Percentiles rank a stretch among this genome's conserved stretches.
These are phyloP conservation scores for Saturnispora ahearnii DNA, from an alignment of 805 yeast genomes.

Conservation along the genomic window DNA sequence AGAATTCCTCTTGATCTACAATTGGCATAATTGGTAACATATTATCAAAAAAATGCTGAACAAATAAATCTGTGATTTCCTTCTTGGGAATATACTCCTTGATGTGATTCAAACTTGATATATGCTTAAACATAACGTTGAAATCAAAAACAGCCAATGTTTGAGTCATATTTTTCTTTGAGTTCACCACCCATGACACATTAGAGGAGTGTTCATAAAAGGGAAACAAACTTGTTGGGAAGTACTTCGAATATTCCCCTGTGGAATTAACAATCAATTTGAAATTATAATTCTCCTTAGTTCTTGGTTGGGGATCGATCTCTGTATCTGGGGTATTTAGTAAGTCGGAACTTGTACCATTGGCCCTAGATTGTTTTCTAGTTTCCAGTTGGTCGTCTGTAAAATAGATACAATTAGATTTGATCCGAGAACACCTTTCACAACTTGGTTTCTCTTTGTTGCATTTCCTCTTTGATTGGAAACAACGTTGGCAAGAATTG, in stretches of 20 bases:
- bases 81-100: conserved; percentile 11
- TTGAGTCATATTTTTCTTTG: conserved; percentile 5
- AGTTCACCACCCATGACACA: conserved; percentile 13
- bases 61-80: conserved; percentile 11
- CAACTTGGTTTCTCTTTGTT: conserved; percentile 13
- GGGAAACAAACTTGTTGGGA: conserved; percentile 17
- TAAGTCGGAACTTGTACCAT: neutral
- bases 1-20: conserved; percentile 17
- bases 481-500: conserved; percentile 17
- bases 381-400: conserved; percentile 11
- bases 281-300: conserved; percentile 16
- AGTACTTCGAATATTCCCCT: conserved; percentile 20
- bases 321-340: conserved; percentile 10
- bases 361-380: conserved; percentile 1
- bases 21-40: conserved; percentile 19
- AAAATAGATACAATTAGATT: conserved; percentile 16
- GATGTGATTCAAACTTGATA: conserved; percentile 7
- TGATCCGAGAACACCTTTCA: conserved; percentile 11
- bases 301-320: conserved; percentile 12
- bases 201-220: conserved; percentile 16
- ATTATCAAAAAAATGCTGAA: conserved; percentile 15
- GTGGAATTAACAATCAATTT: conserved; percentile 17
- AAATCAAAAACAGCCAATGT: conserved; percentile 16
- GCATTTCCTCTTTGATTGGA: conserved; percentile 16
- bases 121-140: conserved; percentile 12